These are phyloP conservation scores for Calvatia gigantea DNA, from an alignment of 768 basidiomycete genomes.

Conservation along the genomic window DNA sequence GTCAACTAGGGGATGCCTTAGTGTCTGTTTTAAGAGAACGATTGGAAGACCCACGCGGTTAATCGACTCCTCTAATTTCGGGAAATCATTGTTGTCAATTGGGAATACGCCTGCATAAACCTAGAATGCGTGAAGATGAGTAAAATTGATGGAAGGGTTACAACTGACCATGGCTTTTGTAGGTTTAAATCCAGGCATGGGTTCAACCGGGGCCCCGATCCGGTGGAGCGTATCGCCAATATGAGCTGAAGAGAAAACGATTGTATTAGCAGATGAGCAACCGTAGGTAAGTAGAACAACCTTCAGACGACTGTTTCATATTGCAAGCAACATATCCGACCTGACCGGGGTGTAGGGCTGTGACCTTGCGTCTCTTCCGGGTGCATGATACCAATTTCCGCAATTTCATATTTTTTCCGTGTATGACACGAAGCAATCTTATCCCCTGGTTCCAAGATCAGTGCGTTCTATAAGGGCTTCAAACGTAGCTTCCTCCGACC, in stretches of 20 bases:
- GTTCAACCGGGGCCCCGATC: slow-evolving; percentile 67
- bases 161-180: slow-evolving; percentile 84
- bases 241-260: slow-evolving; percentile 51
- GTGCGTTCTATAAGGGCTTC: not conserved
- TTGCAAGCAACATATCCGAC: slow-evolving; percentile 91
- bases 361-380: slow-evolving; percentile 82
- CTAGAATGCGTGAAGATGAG: slow-evolving; percentile 32
- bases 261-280: not conserved
- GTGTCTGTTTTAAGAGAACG: slow-evolving; percentile 15
- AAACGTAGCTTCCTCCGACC: slow-evolving; percentile 39
- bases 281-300: slow-evolving; percentile 32
- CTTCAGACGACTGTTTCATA: slow-evolving; percentile 97
- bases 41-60: slow-evolving; percentile 56
- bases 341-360: slow-evolving; percentile 69
- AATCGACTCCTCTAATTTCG: slow-evolving; percentile 94
- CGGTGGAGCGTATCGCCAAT: slow-evolving; percentile 92
- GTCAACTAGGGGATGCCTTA: slow-evolving; percentile 49
- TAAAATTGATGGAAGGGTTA: not conserved
- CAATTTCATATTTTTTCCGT: slow-evolving; percentile 84
- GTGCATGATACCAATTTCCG: slow-evolving; percentile 85
- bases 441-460: slow-evolving; percentile 56
- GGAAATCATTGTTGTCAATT: slow-evolving; percentile 85
- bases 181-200: slow-evolving; percentile 89
- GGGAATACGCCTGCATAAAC: slow-evolving; percentile 96
- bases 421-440: slow-evolving; percentile 84